Evolutionary conservation across 1,284 basidiomycete genomes (phyloP), one percentile per base, ranked within the genome.

Genomic region (Ceratobasidium sp.): DNA sequence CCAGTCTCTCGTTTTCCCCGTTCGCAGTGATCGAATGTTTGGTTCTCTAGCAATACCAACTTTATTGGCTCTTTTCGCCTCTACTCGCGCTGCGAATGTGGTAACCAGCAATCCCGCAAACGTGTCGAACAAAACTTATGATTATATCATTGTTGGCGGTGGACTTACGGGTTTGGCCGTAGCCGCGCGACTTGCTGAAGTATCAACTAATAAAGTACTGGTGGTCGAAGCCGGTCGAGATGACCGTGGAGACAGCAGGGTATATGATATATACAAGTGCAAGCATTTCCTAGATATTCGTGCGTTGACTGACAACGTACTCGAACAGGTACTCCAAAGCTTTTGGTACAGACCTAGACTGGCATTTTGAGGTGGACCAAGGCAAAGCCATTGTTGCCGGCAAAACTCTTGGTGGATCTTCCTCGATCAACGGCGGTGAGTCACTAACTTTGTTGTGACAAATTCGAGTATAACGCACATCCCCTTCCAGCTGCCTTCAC

Each of bases 141-240:
- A 91, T 81, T 91, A 91, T 77, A 87, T 91, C 74, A 83, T 91
- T 61, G 85, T 88, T 4, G 89, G 89, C 2, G 89, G 85, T 28
- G 89, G 90, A 0, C 80, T 89, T 3, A 83, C 86, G 0, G 90
- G 90, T 2, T 82, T 85, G 9, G 88, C 87, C 0, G 84, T 92
- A 5, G 89, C 90, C 2, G 81, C 83, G 14, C 83, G 89, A 3
- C 82, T 92, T 30, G 79, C 87, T 0, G 88, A 90, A 76, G 84
- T 90, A 75, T 77, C 85, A 0, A 76, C 77, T 6, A 79, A 83
- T 61, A 84, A 83, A 0, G 82, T 90, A 10, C 81, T 88, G n/a
- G 79, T 89, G 60, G 82, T 89, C 72, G 88, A 90, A 77, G 87
- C 85, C 0, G 88, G 88, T 5, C 79, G 79, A 12, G 86, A 87